Evolutionary conservation across 768 basidiomycete genomes (phyloP), one percentile per base, ranked within the genome.

Genomic region (Mycena maculata): DNA sequence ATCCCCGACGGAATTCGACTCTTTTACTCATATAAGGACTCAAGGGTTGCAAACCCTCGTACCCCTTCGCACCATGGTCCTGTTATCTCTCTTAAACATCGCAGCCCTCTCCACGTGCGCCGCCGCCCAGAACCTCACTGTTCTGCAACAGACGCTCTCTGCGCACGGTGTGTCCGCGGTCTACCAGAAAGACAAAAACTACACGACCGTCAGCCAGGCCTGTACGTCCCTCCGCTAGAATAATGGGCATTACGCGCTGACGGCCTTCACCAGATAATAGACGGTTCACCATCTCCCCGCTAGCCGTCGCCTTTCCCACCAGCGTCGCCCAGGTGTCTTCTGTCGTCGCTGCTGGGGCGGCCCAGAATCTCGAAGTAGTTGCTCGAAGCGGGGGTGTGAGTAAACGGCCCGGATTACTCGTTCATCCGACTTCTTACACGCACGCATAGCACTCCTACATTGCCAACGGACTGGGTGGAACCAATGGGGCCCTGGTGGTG

Each of bases 381-480:
- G 83, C 85, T 10, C 79, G 82, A 23, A 82, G 82, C 52, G 84
- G 85, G 27, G 83, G 85, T 12, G 83, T 85, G 68, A 49, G 80
- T 77, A 18, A 31, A 44, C 5, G 1, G 1, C 52, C 23, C 28
- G 20, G 36, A 49, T 15, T 8, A 12, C 23, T 12, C 4, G 3
- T 9, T 18, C 33, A 22, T 47, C 60, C 31, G 8, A 15, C 52
- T 25, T 28, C 52, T 53, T n/a, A 53, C 22, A 11, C 31, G 9
- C 3, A 16, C 22, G 9, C 9, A 3, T 53, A 84, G 82, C 86
- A 87, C 69, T 84, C 82, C 48, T 87, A 87, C 70, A 81, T 84
- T 10, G 84, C 84, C 0, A 85, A 82, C 67, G 82, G 83, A 0
- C 77, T 87, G 11, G 85, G 85, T 8, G 85, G 85, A 3, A 76